Evolutionary conservation across 805 yeast species (phyloP), one percentile per base, ranked within the genome.

Genomic region (Lachancea kluyveri): DNA sequence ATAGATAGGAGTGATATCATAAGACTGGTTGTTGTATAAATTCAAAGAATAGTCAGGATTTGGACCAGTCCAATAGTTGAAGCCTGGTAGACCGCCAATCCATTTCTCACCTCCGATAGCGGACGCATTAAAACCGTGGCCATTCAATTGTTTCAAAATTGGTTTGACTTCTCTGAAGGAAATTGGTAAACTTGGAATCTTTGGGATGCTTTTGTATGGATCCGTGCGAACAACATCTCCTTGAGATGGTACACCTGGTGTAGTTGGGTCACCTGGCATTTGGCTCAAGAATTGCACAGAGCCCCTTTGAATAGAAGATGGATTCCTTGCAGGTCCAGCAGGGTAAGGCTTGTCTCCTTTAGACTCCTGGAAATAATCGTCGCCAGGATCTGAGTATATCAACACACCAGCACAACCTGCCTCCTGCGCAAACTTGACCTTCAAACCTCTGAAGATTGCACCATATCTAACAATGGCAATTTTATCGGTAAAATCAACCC

Each of bases 201-300:
- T 56, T 10, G 88, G 87, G 28, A 74, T 75, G 5, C 67, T 54
- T 20, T 55, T 44, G 35, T 50, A 41, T 2, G 83, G 82, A 38
- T 67, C 74, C 5, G 53, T 52, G 33, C 81, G 62, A 15, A 67
- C 57, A 25, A 67, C 68, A 10, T 63, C 68, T 16, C 59, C 47
- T 28, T 66, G 70, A 21, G 76, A 70, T 4, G 81, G 72, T 41
- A 67, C 71, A 3, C 81, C 84, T 1, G 87, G 87, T 1, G 87
- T 75, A 0, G 87, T 72, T 11, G 92, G 92, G 48, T 81, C 92
- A 20, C 92, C 92, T 1, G 88, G 87, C 4, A 65, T 60, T 28
- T 53, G 54, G 4, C 81, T 67, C 19, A 79, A 57, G 48, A 70
- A 81, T 52, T 72, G 74, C 4, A 78, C 82, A 25, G 84, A 75